These are phyloP conservation scores for Candida maris DNA, from an alignment of 805 yeast species.

Conservation along the genomic window DNA sequence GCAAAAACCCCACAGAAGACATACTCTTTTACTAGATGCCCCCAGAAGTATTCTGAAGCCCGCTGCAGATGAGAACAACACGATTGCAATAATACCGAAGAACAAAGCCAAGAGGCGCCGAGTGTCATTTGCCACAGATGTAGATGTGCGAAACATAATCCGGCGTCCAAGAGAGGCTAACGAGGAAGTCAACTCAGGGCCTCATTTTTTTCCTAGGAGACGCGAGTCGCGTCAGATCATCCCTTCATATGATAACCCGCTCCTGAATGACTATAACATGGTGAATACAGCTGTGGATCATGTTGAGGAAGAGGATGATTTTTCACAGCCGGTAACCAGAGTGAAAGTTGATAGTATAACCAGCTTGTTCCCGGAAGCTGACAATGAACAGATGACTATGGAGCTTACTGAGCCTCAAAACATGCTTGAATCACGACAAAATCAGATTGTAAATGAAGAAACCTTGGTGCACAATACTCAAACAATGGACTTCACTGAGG, in stretches of 20 bases:
- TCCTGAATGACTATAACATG: neutral
- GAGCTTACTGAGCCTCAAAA: neutral
- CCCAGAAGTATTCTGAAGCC: constrained; percentile 38
- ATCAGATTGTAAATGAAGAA: neutral
- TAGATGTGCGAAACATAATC: constrained; percentile 50
- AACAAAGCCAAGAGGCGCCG: constrained; percentile 39
- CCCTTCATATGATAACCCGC: constrained; percentile 20
- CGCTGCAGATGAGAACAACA: constrained; percentile 29
- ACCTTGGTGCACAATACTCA: constrained; percentile 1
- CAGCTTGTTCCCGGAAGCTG: neutral
- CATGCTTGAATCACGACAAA: neutral
- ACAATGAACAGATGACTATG: neutral
- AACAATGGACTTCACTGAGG: constrained; percentile 11
- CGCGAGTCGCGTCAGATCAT: constrained; percentile 29
- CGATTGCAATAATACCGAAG: constrained; percentile 36
- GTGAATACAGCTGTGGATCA: neutral
- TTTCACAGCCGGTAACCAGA: constrained; percentile 13
- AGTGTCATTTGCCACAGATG: constrained; percentile 77
- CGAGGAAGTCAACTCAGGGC: constrained; percentile 4
- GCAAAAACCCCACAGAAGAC: constrained; percentile 26
- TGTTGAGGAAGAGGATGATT: constrained; percentile 12
- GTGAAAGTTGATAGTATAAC: constrained; percentile 3
- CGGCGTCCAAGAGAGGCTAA: constrained; percentile 36
- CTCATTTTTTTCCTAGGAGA: constrained; percentile 23
- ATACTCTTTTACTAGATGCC: constrained; percentile 32